Evolutionary conservation across 768 basidiomycete genomes (phyloP), one percentile per base, ranked within the genome.

Genomic region (Pleurotus tuber-regium): DNA sequence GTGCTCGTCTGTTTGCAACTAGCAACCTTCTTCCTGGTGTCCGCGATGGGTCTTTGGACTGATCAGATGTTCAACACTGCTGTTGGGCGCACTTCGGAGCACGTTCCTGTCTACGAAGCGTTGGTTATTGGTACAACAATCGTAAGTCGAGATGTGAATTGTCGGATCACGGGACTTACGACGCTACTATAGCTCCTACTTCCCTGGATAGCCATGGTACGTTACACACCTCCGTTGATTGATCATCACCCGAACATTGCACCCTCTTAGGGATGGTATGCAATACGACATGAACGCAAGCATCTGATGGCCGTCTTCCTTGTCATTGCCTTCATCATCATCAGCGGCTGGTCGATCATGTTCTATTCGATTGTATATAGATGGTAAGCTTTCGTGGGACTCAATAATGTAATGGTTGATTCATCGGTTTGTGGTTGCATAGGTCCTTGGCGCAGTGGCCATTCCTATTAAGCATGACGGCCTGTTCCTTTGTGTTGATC

Each of bases 1-100:
- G 65, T 82, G 9, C 70, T 76, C 28, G 79, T 77, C 19, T 75
- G 73, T 56, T 67, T 84, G 1, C 82, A 84, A 56, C 62, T 86
- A 9, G 77, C 77, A 44, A 68, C 72, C 2, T 84, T 81, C 62
- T 69, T 79, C 40, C 67, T 82, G 16, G 57, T 78, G 4, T 69
- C 75, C 1, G 72, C 74, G 4, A 75, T 77, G 63, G 73, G 73
- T 26, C 73, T 84, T 5, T 85, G 83, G 82, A 63, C 78, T 28
- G 77, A 82, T 59, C 70, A 80, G 43, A 69, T 85, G 23, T 52
- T 74, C 26, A 73, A 75, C 46, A 77, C 79, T 4, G 63, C 71
- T 11, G 74, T 85, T 39, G 64, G 59, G 2, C 26, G 54, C 0
- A 70, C 83, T 7, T 76, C 78, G 1, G 49, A 46, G 2, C 75